Percentiles rank a stretch among this genome's conserved stretches.
These are phyloP conservation scores for Scytalidium lignicola DNA, from an alignment of 2,329 filamentous ascomycete species.

Conservation along the genomic window DNA sequence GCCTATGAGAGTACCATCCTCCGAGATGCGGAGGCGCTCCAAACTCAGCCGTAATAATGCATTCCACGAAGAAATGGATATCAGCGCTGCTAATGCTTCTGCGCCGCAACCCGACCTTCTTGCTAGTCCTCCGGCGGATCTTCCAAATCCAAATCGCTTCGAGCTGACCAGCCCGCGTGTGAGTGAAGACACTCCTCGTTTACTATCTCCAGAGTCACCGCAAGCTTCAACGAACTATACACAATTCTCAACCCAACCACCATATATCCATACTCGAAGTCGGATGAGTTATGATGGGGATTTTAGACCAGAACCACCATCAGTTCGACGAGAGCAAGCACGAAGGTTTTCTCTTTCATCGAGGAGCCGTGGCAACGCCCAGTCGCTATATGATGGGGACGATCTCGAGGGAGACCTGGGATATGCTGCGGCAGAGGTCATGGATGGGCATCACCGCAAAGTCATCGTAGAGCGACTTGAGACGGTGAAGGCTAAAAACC, in stretches of 20 bases:
- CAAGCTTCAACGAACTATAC: constrained; percentile 8
- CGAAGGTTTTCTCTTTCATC: constrained; percentile 35
- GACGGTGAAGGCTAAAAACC: constrained; percentile 90
- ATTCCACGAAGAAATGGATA: constrained; percentile 78
- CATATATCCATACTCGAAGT: constrained; percentile 17
- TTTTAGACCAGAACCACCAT: constrained; percentile 16
- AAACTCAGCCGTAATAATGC: constrained; percentile 40
- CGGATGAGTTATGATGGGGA: constrained; percentile 30
- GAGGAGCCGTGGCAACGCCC: constrained; percentile 22
- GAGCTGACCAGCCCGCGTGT: constrained; percentile 49
- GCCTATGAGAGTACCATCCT: constrained; percentile 77
- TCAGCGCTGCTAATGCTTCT: constrained; percentile 63
- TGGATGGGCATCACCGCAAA: constrained; percentile 86
- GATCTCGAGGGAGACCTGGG: constrained; percentile 89
- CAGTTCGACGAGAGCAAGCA: constrained; percentile 8
- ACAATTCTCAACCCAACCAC: constrained; percentile 8
- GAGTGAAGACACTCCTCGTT: constrained; percentile 19
- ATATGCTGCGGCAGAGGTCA: constrained; percentile 87
- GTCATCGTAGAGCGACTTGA: constrained; percentile 96
- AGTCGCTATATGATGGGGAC: constrained; percentile 56
- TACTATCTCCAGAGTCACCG: constrained; percentile 15
- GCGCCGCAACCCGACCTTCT: constrained; percentile 62
- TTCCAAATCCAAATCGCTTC: constrained; percentile 73
- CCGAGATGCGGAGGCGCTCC: constrained; percentile 71
- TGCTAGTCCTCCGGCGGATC: constrained; percentile 51